These are phyloP conservation scores for Kandelia obovata DNA, from an alignment of 345 rosid species.

Conservation along the genomic window DNA sequence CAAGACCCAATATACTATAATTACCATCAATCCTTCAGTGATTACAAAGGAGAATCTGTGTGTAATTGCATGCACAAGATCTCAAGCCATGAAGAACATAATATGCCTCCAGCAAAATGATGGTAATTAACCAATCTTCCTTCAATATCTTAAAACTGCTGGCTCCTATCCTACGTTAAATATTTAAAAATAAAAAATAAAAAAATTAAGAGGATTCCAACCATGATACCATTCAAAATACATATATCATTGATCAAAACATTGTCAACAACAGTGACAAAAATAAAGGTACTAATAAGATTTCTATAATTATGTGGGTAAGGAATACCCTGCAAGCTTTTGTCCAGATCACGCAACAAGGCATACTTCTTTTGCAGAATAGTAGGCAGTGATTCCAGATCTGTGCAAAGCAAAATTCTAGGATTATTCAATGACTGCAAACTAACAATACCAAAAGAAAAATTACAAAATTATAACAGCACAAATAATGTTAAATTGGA, in stretches of 20 bases:
- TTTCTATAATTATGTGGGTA: not conserved
- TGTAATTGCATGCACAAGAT: too few relatives aligned
- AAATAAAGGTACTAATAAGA: not conserved
- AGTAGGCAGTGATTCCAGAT: slow-evolving; percentile 73
- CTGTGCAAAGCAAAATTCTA: slow-evolving; percentile 26
- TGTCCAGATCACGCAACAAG: slow-evolving; percentile 78
- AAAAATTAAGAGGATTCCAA: not conserved
- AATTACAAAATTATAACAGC: not conserved
- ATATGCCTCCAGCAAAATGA: too few relatives aligned
- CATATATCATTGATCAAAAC: not conserved
- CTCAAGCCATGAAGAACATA: too few relatives aligned
- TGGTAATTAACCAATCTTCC: too few relatives aligned
- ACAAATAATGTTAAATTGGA: not conserved
- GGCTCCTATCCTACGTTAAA: too few relatives aligned
- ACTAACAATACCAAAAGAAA: not conserved
- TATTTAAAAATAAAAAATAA: not conserved
- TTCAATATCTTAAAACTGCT: too few relatives aligned
- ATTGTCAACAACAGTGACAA: not conserved
- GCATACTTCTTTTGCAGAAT: slow-evolving; percentile 86
- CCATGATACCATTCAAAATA: not conserved
- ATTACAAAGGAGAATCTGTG: too few relatives aligned
- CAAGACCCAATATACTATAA: too few relatives aligned
- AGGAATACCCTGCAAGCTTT: slow-evolving; percentile 77
- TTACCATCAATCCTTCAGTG: too few relatives aligned
- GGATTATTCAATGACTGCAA: not conserved